Base-by-base conservation (phyloP, 2,329 filamentous ascomycete species). In the Fusarium sp. region DNA sequence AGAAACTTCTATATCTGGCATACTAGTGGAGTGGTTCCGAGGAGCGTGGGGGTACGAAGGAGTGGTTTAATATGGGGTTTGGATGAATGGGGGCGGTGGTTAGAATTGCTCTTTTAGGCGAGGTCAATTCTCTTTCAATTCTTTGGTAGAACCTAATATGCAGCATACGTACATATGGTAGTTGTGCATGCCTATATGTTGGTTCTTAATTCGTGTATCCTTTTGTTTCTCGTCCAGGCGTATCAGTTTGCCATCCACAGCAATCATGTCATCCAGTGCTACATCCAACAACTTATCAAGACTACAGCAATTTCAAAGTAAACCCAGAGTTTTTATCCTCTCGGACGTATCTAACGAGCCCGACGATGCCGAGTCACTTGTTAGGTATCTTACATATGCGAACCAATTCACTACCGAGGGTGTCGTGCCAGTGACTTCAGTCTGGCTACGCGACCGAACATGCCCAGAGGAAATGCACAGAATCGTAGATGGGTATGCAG, bases 261-360 rank as follows among this genome's bases (percentile, higher is more conserved):
- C 31, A 32, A 32, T 13, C 31, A 32, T 32, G 31, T 13, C 12
- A 13, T n/a, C 31, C 31, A 32, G 31, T 13, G 12, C 12, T 32
- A n/a, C 31, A n/a, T 32, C 31, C 31, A 2, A 2, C n/a, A 32
- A 13, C 31, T 11, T 13, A n/a, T 11, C 12, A 6, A 32, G 11
- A 11, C 31, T 32, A n/a, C 31, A 32, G 31, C 31, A 32, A 32
- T 32, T n/a, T 32, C 31, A 19, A 35, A 35, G 36, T 13, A 28
- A 41, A 9, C 38, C 38, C 24, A 13, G 38, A 28, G 74, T 80
- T 6, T 80, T 80, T n/a, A 75, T 81, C 41, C 46, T 80, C n/a
- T 76, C 77, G 7, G 78, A 81, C 42, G 80, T 81, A 54, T 76
- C 77, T 35, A 81, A 81, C 62, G 79, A 81, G 57, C 79, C 78